Evolutionary conservation across 2,329 filamentous ascomycete species (phyloP).

Genomic region (Stagonosporopsis vannaccii): DNA sequence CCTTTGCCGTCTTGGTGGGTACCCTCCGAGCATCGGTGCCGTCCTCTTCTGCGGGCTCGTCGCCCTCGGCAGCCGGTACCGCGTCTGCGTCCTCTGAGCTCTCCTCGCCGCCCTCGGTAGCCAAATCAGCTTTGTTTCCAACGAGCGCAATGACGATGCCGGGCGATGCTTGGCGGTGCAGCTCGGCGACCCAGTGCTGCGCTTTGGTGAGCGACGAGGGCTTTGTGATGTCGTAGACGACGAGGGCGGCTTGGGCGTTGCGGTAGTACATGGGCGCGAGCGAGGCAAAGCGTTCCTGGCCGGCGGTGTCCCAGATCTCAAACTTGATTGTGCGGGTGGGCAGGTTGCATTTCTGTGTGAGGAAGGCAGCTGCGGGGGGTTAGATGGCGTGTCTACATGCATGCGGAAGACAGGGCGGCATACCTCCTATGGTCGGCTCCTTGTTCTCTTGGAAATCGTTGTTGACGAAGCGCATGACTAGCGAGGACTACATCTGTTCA

Average conservation of each 20-base stretch:
- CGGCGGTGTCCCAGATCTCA: conserved; percentile 95
- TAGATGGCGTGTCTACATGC: background rate
- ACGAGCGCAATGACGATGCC: conserved; percentile 97
- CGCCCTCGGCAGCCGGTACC: conserved; percentile 58
- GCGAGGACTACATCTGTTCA: conserved; percentile 73
- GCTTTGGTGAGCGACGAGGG: conserved; percentile 94
- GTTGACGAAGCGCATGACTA: conserved; percentile 98
- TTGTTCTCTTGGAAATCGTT: conserved; percentile 99
- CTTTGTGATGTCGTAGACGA: conserved; percentile 98
- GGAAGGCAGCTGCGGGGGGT: conserved; percentile 76
- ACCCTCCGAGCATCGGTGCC: conserved; percentile 84
- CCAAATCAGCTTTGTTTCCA: conserved; percentile 87
- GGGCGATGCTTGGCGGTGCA: conserved; percentile 93
- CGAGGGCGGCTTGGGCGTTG: conserved; percentile 95
- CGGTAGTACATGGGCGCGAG: conserved; percentile 99
- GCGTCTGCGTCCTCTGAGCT: conserved; percentile 60
- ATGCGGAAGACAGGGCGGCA: conserved; percentile 36
- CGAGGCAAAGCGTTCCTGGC: conserved; percentile 95
- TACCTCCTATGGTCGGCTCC: conserved; percentile 98
- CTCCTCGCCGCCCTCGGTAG: conserved; percentile 52
- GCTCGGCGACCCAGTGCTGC: conserved; percentile 97
- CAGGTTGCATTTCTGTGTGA: conserved; percentile 98
- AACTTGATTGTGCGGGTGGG: conserved; percentile 78
- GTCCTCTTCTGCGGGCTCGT: conserved; percentile 63
- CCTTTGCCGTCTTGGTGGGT: conserved; percentile 86